These are phyloP conservation scores for Colletotrichum echinochloae DNA, from an alignment of 2,329 filamentous ascomycete species.

Conservation along the genomic window DNA sequence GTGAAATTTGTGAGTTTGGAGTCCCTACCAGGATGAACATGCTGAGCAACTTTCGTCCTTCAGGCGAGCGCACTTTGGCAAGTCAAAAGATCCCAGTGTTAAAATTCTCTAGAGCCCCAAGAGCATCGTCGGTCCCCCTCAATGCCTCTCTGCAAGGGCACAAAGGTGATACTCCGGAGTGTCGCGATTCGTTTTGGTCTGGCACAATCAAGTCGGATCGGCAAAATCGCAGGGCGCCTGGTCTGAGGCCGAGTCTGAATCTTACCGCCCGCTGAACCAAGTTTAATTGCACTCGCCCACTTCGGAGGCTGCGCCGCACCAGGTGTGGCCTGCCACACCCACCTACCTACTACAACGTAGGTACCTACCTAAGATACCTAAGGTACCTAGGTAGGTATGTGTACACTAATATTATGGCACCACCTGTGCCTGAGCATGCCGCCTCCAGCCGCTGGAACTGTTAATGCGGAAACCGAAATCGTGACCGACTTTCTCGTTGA, in stretches of 20 bases:
- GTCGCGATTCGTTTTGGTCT: background rate
- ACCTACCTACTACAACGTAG: background rate
- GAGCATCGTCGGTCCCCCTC: slow-evolving; percentile 15
- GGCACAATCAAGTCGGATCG: slow-evolving; percentile 23
- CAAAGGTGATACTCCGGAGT: background rate
- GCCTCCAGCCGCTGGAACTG: slow-evolving; percentile 22
- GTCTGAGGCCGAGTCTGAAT: background rate
- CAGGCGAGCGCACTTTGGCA: background rate
- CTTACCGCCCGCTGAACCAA: slow-evolving; percentile 30
- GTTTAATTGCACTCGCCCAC: background rate
- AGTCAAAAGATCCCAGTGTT: background rate
- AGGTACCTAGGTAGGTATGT: too few species aligned
- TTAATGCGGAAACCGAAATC: slow-evolving; percentile 34
- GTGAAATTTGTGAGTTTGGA: background rate
- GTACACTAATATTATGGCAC: too few species aligned
- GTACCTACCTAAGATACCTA: too few species aligned
- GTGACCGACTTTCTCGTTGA: slow-evolving; percentile 12
- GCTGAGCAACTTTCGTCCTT: slow-evolving; percentile 15
- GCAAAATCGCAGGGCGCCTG: slow-evolving; percentile 34
- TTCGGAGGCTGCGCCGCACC: too few species aligned
- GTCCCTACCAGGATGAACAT: slow-evolving; percentile 66
- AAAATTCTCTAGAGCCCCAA: background rate
- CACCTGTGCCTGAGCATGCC: background rate
- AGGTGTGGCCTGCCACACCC: background rate
- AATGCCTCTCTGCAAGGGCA: background rate